phyloP scores from a whole-genome alignment of 352 stramenopile species.

The Phytophthora macrochlamydospora region DNA sequence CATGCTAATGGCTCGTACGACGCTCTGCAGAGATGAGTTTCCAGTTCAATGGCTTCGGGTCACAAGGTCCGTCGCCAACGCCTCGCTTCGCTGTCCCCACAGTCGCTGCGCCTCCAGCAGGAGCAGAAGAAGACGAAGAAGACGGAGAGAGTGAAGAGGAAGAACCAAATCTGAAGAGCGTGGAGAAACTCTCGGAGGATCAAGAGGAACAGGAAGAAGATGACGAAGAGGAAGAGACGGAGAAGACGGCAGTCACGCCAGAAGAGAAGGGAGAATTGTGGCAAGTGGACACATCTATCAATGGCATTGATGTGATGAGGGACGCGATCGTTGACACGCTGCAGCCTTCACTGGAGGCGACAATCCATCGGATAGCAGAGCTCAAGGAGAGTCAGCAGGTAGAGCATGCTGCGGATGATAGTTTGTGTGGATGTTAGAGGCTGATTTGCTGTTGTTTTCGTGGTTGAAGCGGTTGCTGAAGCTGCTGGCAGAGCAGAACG shows the following conservation, averaged over 20 bases:
- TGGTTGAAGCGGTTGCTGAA: slow-evolving; percentile 52
- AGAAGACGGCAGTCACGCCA: slow-evolving; percentile 1
- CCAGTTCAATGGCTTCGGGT: slow-evolving; percentile 48
- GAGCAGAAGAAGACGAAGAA: slow-evolving; percentile 18
- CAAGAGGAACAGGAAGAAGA: slow-evolving; percentile 1
- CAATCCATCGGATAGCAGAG: slow-evolving; percentile 77
- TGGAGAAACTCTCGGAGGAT: neutral
- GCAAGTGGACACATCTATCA: slow-evolving; percentile 42
- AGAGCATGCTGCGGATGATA: neutral
- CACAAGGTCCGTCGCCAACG: slow-evolving; percentile 21
- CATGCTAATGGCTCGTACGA: neutral
- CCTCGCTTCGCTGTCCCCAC: slow-evolving; percentile 37
- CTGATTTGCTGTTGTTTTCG: slow-evolving; percentile 10
- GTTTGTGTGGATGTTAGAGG: neutral
- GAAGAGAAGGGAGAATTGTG: slow-evolving; percentile 37
- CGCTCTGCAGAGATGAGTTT: slow-evolving; percentile 48
- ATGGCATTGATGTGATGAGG: slow-evolving; percentile 62
- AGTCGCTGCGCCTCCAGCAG: slow-evolving; percentile 24
- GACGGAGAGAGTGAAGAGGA: slow-evolving; percentile 51
- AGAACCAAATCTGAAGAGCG: slow-evolving; percentile 4
- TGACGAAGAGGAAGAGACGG: slow-evolving; percentile 28
- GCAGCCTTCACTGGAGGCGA: slow-evolving; percentile 64
- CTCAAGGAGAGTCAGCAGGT: slow-evolving; percentile 53
- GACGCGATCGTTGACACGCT: slow-evolving; percentile 56
- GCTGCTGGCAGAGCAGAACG: slow-evolving; percentile 55